phyloP scores from a whole-genome alignment of 805 yeast species.

The Zygosaccharomyces bisporus region DNA sequence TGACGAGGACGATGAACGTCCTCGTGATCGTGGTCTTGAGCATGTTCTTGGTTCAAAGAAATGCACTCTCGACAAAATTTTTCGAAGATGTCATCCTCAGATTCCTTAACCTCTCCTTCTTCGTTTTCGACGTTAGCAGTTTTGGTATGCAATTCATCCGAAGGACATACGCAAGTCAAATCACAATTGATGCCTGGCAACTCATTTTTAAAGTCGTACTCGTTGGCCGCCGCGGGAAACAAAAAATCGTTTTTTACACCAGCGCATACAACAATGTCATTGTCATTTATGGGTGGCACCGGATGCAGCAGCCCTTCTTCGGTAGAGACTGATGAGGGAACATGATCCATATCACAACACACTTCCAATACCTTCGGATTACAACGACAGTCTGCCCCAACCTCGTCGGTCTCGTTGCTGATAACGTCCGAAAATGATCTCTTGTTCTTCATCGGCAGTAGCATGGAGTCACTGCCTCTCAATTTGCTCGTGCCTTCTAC shows the following conservation, averaged over 20 bases:
- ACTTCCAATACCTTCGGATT: constrained; percentile 41
- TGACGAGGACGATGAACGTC: constrained; percentile 1
- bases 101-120: constrained; percentile 9
- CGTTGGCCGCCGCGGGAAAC: constrained; percentile 6
- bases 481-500: neutral
- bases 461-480: constrained; percentile 17
- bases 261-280: constrained; percentile 14
- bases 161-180: constrained; percentile 25
- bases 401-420: constrained; percentile 6
- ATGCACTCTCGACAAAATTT: constrained; percentile 34
- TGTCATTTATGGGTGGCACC: neutral
- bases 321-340: constrained; percentile 1
- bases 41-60: constrained; percentile 10
- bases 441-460: constrained; percentile 22
- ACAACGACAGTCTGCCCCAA: constrained; percentile 29
- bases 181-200: constrained; percentile 26
- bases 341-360: constrained; percentile 40
- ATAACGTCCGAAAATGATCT: constrained; percentile 2
- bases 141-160: neutral
- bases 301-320: neutral
- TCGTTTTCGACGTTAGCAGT: constrained; percentile 1
- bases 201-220: constrained; percentile 5
- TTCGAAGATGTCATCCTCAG: constrained; percentile 32
- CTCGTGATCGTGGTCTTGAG: constrained; percentile 19
- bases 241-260: constrained; percentile 6